Evolutionary conservation across 352 stramenopile species (phyloP), one percentile per base, ranked within the genome.

Genomic region (Peronospora belbahrii): DNA sequence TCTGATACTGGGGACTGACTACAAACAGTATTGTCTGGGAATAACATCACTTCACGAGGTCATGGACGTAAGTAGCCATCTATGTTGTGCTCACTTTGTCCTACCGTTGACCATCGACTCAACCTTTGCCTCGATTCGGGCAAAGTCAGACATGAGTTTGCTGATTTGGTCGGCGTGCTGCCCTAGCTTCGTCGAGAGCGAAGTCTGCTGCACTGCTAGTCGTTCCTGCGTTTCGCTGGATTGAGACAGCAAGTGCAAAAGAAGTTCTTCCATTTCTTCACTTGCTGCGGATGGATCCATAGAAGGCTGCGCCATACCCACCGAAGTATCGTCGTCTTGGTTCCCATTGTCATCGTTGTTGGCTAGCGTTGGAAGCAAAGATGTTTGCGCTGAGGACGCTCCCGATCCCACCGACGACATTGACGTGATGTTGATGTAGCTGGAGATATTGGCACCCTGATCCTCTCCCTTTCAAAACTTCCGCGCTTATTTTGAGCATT

Each of bases 171-270:
- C 66, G 39, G 71, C 77, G 59, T 93, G 78, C 20, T 83, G 53
- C 13, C 65, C 69, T 14, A 93, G 44, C 35, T 75, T 85, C 17
- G 56, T 64, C 36, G 63, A 75, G 20, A 93, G 62, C 27, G 68
- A 77, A 34, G 86, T 73, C 57, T 90, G 78, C 53, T 90, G 81
- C 44, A 56, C 74, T 8, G 78, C 78, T 17, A 90, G 55, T 48
- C 88, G 81, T 62, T 93, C 64, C 59, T 90, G 81, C 31, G 81
- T 88, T 62, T 88, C 74, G 0, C 72, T 88, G 54, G 83, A 88
- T 54, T 88, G 76, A n/a, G 74, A 84, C 34, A 92, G 52, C 41
- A 92, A 42, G 4, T 66, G 73, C 75, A 92, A 86, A 10, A 90
- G 70, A 11, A 92, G 61, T 32, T 72, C 44, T 37, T 92, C 78